Percentiles rank a stretch among this genome's conserved stretches.
Evolutionary conservation across 1,284 basidiomycete genomes (phyloP).

Genomic region (Ceratobasidium papillatum): DNA sequence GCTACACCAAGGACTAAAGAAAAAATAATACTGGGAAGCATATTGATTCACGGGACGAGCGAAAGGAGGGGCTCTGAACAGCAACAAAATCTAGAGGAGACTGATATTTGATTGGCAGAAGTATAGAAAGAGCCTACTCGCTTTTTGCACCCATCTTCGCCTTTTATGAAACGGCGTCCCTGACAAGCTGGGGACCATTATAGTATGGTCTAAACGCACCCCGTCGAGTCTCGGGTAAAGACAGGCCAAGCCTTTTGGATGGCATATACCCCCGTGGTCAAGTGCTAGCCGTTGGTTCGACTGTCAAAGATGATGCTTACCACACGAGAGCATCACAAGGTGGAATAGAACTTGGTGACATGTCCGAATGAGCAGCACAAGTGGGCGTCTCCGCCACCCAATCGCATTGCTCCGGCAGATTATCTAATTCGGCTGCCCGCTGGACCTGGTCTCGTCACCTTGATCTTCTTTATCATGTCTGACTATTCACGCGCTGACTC

Average conservation of each 20-base stretch:
- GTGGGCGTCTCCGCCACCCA: no score
- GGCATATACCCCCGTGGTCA: conserved; percentile 1
- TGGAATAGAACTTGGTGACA: background rate
- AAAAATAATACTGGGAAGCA: background rate
- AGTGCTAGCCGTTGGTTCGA: conserved; percentile 17
- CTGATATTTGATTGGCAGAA: no score
- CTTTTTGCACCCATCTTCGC: background rate
- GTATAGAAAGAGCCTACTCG: background rate
- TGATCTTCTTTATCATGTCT: no score
- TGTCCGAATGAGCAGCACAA: no score
- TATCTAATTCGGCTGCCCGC: no score
- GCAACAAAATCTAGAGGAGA: no score
- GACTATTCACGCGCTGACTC: no score
- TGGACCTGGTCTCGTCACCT: no score
- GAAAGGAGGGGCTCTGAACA: background rate
- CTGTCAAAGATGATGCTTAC: background rate
- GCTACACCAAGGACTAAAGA: conserved; percentile 14
- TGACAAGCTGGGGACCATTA: background rate
- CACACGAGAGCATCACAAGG: background rate
- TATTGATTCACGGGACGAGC: no score
- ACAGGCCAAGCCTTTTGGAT: background rate
- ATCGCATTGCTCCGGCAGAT: no score
- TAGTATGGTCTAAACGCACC: background rate
- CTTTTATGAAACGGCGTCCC: background rate
- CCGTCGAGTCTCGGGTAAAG: conserved; percentile 16